Evolutionary conservation across 192 early-diverging fungal genomes (phyloP), one percentile per base, ranked within the genome.

Genomic region (Coemansia umbellata): DNA sequence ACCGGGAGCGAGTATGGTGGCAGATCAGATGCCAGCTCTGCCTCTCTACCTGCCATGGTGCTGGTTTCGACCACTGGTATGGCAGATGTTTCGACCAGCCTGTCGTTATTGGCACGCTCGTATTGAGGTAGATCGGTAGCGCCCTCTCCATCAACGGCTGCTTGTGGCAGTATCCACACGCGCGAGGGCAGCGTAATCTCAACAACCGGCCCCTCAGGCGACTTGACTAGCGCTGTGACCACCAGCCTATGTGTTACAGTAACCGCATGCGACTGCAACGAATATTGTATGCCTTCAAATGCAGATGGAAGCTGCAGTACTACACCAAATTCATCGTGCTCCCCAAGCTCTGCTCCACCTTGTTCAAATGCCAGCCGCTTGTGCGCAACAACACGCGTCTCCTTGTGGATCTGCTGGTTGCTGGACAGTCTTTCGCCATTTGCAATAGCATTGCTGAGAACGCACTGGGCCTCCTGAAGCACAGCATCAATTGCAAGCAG

Each of bases 131-230:
- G 31, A 10, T 27, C 53, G 4, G 30, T 23, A 2, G 33, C 3
- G 8, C 41, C 14, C 5, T 15, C 45, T 2, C 39, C 45, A 9
- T 47, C 39, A n/a, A 55, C 39, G 22, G 31, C 47, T 26, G 30
- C 31, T 30, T 39, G 48, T 14, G 62, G 62, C 28, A 64, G 32
- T 9, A 64, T 54, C 24, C 48, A 50, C 4, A 64, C 15, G n/a
- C 50, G 62, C 10, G 40, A 39, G 8, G 62, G 54, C 35, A 64
- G 40, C 24, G 48, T 35, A 8, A 63, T 21, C 40, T 63, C 61
- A 26, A 50, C 33, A 21, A 37, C 31, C 14, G 17, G 33, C 2
- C 42, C 60, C 10, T 62, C 51, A 6, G 60, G 60, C 42, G 50
- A 33, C 18, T 22, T 30, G 6, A 62, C 15, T 13, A 54, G 44